phyloP scores from a whole-genome alignment of 768 basidiomycete genomes.

The Scleroderma citrinum region DNA sequence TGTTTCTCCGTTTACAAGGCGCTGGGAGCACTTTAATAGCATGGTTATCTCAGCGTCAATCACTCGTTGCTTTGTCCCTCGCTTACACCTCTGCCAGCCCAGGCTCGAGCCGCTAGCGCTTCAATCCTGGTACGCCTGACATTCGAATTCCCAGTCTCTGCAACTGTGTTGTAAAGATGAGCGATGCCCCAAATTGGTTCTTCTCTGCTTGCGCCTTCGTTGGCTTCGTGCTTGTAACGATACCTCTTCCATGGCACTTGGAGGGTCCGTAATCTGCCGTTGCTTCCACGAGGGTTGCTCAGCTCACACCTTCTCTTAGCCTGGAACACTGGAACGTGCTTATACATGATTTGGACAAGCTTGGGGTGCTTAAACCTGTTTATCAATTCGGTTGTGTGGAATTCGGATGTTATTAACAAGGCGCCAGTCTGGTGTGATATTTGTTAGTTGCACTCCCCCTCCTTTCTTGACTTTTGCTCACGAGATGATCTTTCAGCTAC shows the following conservation, averaged over 20 bases:
- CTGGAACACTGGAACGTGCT: constrained; percentile 42
- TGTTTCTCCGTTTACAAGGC: constrained; percentile 19
- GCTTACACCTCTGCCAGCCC: constrained; percentile 1
- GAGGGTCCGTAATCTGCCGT: constrained; percentile 12
- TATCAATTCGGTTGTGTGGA: constrained; percentile 53
- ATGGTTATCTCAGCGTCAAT: not conserved
- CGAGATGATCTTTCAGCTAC: constrained; percentile 8
- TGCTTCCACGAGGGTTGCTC: not conserved
- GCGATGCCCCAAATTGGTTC: constrained; percentile 25
- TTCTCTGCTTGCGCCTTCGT: constrained; percentile 49
- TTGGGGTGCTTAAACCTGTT: constrained; percentile 36
- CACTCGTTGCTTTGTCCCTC: constrained; percentile 3
- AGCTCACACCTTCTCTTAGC: constrained; percentile 17
- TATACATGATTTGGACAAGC: constrained; percentile 42
- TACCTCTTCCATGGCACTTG: constrained; percentile 67
- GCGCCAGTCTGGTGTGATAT: constrained; percentile 65
- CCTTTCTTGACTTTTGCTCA: constrained; percentile 1
- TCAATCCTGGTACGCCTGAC: constrained; percentile 7
- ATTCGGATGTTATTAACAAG: constrained; percentile 30
- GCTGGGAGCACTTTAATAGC: constrained; percentile 20
- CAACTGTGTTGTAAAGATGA: constrained; percentile 27
- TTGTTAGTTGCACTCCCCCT: constrained; percentile 28
- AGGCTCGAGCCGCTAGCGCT: constrained; percentile 2
- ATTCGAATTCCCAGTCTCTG: constrained; percentile 7
- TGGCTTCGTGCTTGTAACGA: constrained; percentile 48